Base-by-base conservation (phyloP, 352 stramenopile species). In the Phytophthora colocasiae region DNA sequence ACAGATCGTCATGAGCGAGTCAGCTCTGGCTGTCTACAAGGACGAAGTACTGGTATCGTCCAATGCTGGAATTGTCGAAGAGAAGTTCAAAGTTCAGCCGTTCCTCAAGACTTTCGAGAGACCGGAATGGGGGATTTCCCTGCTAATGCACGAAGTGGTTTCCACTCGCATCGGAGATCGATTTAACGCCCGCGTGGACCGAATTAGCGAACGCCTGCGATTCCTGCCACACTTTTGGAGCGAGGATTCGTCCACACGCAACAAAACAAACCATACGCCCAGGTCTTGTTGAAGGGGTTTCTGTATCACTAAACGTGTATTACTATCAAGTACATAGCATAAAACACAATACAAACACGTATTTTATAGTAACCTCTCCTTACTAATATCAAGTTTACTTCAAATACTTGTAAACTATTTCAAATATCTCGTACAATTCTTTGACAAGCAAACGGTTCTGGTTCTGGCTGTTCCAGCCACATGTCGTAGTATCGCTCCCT, bases 1-100 rank as follows among this genome's bases (percentile, higher is more conserved):
- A 14, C 81, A 95, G 56, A 78, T 95, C 8, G 69, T 92, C 32
- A 82, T 92, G 36, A 92, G 81, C 32, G 78, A 82, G 15, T 75
- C 73, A 19, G 83, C 85, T 14, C 56, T 82, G 15, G 41, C 61
- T 4, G 58, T 72, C 10, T 91, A 84, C 66, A 69, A 80, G 51
- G 58, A 78, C 10, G 71, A 81, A 49, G 54, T 85, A 53, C 54
- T 64, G 36, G 63, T 31, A n/a, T 34, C 47, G 11, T 58, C 52
- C 3, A 68, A 27, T 26, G 34, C 22, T 1, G 27, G 9, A 57
- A 40, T 17, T 38, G 8, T 58, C 52, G 48, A 75, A 36, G 58
- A 71, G n/a, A 71, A 74, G 50, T 81, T 85, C 58, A 66, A 57
- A 36, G 60, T 66, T 3, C 54, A 75, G 41, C 44, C 63, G 14